These are phyloP conservation scores for Spiraea crenata DNA, from an alignment of 331 rosid genomes.

Conservation along the genomic window DNA sequence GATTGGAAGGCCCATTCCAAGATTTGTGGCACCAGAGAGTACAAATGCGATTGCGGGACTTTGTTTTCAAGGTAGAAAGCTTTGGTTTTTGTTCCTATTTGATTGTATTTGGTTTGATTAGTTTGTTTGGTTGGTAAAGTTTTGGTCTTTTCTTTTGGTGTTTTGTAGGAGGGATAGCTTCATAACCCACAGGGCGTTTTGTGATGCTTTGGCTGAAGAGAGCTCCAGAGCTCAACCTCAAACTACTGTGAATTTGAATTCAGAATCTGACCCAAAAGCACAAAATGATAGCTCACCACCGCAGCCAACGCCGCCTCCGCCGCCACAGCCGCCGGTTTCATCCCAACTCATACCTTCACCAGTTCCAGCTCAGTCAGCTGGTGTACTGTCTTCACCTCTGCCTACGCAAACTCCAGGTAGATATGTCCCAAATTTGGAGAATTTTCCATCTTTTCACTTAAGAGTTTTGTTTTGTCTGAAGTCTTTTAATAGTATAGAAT, in stretches of 20 bases:
- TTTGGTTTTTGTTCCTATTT: neutral
- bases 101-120: neutral
- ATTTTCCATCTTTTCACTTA: conserved; percentile 14
- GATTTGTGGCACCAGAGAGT: conserved; percentile 87
- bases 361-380: conserved; percentile 45
- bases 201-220: conserved; percentile 94
- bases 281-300: conserved; percentile 25
- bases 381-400: conserved; percentile 38
- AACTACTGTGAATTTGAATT: conserved; percentile 16
- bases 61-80: conserved; percentile 63
- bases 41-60: conserved; percentile 92
- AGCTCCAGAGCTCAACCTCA: conserved; percentile 54
- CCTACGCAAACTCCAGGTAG: conserved; percentile 69
- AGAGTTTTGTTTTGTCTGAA: conserved; percentile 43
- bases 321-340: conserved; percentile 3
- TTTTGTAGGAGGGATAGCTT: conserved; percentile 91
- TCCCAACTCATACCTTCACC: conserved; percentile 30
- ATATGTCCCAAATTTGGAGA: conserved; percentile 25
- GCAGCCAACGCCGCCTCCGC: neutral
- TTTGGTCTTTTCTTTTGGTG: conserved; percentile 15
- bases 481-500: conserved; percentile 35
- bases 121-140: conserved; percentile 30
- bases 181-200: conserved; percentile 95
- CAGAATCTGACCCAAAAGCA: conserved; percentile 31
- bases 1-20: conserved; percentile 98